Base-by-base conservation (phyloP, 345 rosid genomes). In the Brassica cretica region DNA sequence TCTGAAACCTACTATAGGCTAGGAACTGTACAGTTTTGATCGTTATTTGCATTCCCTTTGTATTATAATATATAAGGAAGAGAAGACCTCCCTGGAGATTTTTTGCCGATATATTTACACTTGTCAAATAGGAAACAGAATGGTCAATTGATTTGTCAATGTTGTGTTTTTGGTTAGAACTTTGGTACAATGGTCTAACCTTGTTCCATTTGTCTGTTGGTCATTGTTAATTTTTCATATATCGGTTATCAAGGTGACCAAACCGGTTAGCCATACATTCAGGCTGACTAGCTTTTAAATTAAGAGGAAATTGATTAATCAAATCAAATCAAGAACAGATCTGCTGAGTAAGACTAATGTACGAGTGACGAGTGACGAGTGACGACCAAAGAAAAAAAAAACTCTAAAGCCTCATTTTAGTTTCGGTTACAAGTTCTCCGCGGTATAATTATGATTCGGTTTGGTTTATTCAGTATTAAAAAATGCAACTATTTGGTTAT, bases 21-120 rank as follows among this genome's bases (percentile, higher is more conserved):
- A 66, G 66, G 71, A 37, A 56, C 44, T 37, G 30, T 56, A 9
- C 49, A 63, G 19, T 46, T 71, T 46, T 49, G 64, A 73, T 64
- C 4, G 21, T 58, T 58, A 21, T 41, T 67, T 58, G 72, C 58
- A 39, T 15, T 56, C 66, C 29, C 6, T 6, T 16, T 66, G 72
- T 66, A 66, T 24, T 32, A 32, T 19, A 19, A 19, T 25, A 65
- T 56, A 27, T 25, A 66, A 41, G 66, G 59, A 66, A 56, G 30
- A 66, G 2, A 56, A 41, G 8, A 66, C 14, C 68, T 32, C 24
- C 21, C 18, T 35, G 15, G 49, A 65, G 51, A 18, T 27, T 6
- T 25, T 63, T 72, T 66, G 58, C 55, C 14, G 30, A 37, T 56
- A 35, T 37, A 56, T 66, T 35, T 12, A 58, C 55, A 33, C 55